Conservation (phyloP, 2,329 filamentous ascomycete species). For the Ceratocystis lukuohia region DNA sequence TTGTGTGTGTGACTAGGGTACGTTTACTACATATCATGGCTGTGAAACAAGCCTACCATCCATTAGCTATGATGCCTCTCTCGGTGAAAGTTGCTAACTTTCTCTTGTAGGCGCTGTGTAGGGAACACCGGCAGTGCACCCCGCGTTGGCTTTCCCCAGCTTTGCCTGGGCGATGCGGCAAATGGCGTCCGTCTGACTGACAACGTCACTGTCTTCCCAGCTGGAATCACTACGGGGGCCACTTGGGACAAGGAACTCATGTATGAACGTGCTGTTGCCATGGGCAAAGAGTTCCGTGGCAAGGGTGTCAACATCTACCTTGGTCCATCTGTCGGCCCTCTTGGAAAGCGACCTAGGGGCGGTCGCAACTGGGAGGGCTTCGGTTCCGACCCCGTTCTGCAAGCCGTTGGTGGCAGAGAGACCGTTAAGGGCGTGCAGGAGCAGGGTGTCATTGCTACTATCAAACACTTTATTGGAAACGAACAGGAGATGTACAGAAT, state of each 20-base stretch:
- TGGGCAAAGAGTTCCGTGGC: constrained; percentile 58
- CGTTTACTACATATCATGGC: not conserved
- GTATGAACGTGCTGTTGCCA: constrained; percentile 50
- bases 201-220: constrained; percentile 62
- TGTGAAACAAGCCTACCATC: not conserved
- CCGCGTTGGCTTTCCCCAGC: constrained; percentile 56
- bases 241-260: constrained; percentile 64
- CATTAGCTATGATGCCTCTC: not conserved
- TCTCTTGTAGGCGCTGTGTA: constrained; percentile 43
- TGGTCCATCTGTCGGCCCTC: constrained; percentile 55
- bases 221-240: constrained; percentile 63
- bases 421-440: constrained; percentile 61
- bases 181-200: constrained; percentile 60
- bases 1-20: constrained; percentile 1
- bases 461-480: constrained; percentile 44
- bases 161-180: constrained; percentile 60
- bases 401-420: constrained; percentile 62
- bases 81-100: not conserved
- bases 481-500: constrained; percentile 52
- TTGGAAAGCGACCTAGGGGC: constrained; percentile 58
- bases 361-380: constrained; percentile 69
- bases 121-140: constrained; percentile 62
- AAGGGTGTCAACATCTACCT: constrained; percentile 62
- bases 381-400: constrained; percentile 55
- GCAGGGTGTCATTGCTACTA: constrained; percentile 42